Evolutionary conservation across 139 green algal genomes (phyloP).

Genomic region (Chlorella vulgaris): DNA sequence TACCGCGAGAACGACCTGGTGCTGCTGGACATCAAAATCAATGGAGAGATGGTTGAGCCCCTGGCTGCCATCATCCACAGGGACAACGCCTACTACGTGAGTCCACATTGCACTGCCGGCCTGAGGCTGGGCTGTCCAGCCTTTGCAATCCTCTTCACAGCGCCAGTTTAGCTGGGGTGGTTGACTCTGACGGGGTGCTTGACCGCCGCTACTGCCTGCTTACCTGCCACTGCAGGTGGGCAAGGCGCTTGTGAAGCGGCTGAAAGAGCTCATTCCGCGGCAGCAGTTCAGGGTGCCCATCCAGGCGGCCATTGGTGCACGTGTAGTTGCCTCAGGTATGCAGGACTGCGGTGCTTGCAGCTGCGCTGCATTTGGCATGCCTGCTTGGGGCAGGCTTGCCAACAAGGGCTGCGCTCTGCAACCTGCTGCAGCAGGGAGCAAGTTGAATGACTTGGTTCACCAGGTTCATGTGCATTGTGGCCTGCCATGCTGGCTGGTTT

Average conservation of each 20-base stretch:
- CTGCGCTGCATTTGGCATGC: too few relatives aligned
- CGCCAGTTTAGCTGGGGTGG: too few relatives aligned
- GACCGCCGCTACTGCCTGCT: not conserved
- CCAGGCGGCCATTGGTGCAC: constrained; percentile 72
- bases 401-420: too few relatives aligned
- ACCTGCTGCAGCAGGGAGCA: too few relatives aligned
- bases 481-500: too few relatives aligned
- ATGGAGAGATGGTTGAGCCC: constrained; percentile 83
- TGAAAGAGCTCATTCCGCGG: constrained; percentile 75
- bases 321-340: constrained; percentile 72
- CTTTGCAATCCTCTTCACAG: too few relatives aligned
- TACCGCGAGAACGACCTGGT: constrained; percentile 91
- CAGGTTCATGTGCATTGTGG: too few relatives aligned
- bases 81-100: constrained; percentile 52
- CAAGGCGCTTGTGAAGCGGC: constrained; percentile 76
- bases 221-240: constrained; percentile 66
- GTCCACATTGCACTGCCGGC: constrained; percentile 85
- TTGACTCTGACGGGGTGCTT: too few relatives aligned
- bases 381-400: too few relatives aligned
- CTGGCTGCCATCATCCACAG: constrained; percentile 83
- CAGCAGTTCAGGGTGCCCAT: constrained; percentile 83
- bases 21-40: constrained; percentile 88
- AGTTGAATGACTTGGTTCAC: too few relatives aligned
- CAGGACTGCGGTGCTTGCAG: too few relatives aligned
- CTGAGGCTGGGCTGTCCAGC: constrained; percentile 63